Percentiles rank a stretch among this genome's conserved stretches.
Evolutionary conservation across 148 eudicot species (phyloP).

Genomic region (Chenopodium album): DNA sequence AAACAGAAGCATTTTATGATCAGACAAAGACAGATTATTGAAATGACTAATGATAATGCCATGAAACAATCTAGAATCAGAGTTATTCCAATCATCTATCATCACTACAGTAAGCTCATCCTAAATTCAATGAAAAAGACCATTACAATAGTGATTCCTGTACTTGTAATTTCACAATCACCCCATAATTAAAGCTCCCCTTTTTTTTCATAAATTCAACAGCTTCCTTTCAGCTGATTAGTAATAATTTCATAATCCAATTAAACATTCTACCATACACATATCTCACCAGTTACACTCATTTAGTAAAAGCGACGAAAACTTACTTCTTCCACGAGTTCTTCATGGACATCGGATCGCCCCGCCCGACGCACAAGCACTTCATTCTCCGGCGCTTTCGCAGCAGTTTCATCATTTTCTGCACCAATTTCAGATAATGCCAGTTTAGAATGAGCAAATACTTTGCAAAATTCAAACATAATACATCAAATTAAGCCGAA

Average conservation of each 20-base stretch:
- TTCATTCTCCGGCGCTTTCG: conserved; percentile 27
- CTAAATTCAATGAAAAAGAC: not conserved
- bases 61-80: not conserved
- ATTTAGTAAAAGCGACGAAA: not conserved
- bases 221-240: not conserved
- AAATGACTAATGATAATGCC: not conserved
- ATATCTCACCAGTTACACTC: not conserved
- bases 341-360: conserved; percentile 22
- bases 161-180: not conserved
- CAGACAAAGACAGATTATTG: not conserved
- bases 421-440: not conserved
- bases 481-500: not conserved
- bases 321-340: conserved; percentile 35
- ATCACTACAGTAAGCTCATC: not conserved
- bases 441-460: not conserved
- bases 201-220: not conserved
- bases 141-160: not conserved
- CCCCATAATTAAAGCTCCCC: not conserved
- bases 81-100: not conserved
- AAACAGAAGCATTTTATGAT: not conserved
- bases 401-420: conserved; percentile 27
- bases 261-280: too few species aligned
- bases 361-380: conserved; percentile 23
- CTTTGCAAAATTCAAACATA: not conserved
- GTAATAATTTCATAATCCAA: not conserved